Evolutionary conservation across 306 rosid species (phyloP), one percentile per base, ranked within the genome.

Genomic region (Trichosanthes truncata): DNA sequence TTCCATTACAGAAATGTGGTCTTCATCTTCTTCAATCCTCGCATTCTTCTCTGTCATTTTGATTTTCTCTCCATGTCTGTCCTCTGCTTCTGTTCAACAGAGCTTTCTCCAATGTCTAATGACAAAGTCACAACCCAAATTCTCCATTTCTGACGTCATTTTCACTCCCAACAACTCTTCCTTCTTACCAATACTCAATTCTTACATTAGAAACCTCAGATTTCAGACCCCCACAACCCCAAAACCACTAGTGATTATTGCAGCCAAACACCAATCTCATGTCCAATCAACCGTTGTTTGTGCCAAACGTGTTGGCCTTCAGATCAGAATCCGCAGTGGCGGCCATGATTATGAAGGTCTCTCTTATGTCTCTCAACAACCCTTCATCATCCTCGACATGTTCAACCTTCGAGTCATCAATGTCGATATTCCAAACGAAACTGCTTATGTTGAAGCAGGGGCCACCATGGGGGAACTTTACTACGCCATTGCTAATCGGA

Each of bases 331-430:
- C 78, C 84, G 87, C 40, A 86, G 89, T 21, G 84, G 84, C 0
- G 87, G 85, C 41, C 89, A 84, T 15, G 89, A 86, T 31, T 86
- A 49, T 4, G 87, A 86, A 60, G 80, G 87, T 12, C 35, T 86
- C 20, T 81, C 89, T 0, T 86, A 67, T 0, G 74, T 77, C 29
- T 80, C 84, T 3, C 9, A 60, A 6, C 17, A 13, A 23, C 83
- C 87, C 13, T 86, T 86, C 31, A 3, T 81, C 40, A 9, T 86
- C 29, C 81, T 86, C 33, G 86, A 86, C 74, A 38, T 84, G 84
- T 78, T 84, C 56, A 80, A 82, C 68, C 71, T 84, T 6, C 60
- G 84, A 23, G 38, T 79, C 63, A 74, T 86, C 13, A 35, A 46
- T 3, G 25, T 82, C n/a, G 14, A 80, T 20, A 33, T 77, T 1